phyloP scores from a whole-genome alignment of 164 flowering plant genomes.

The Vitis riparia region DNA sequence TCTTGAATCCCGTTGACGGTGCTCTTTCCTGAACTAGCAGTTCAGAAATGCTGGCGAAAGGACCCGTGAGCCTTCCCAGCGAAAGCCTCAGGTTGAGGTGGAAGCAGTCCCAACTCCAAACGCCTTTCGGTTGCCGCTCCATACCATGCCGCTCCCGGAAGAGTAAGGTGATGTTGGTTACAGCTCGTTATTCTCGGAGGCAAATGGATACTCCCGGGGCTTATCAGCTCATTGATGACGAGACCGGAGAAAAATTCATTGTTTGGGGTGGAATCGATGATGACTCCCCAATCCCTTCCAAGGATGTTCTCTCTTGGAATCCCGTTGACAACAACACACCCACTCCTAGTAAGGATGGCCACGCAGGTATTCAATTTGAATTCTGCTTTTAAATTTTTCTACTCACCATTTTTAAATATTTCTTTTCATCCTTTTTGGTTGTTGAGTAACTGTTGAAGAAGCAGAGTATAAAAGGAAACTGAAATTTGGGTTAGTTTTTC shows the following conservation, averaged over 20 bases:
- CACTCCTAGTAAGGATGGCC: neutral
- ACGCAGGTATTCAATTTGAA: conserved; percentile 5
- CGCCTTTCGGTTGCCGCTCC: too few species aligned
- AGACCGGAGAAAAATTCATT: conserved; percentile 46
- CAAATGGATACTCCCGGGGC: conserved; percentile 51
- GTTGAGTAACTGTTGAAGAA: too few species aligned
- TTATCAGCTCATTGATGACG: conserved; percentile 51
- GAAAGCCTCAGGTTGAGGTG: too few species aligned
- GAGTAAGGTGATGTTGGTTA: too few species aligned
- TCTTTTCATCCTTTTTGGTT: too few species aligned
- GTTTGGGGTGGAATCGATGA: conserved; percentile 52
- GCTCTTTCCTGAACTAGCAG: too few species aligned
- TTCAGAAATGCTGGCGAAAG: too few species aligned
- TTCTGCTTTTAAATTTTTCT: neutral
- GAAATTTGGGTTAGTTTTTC: neutral
- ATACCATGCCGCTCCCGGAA: too few species aligned
- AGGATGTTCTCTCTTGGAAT: conserved; percentile 48
- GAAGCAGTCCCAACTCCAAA: too few species aligned
- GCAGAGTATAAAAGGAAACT: neutral
- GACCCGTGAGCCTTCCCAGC: too few species aligned
- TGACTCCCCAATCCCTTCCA: conserved; percentile 32
- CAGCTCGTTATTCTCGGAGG: too few species aligned
- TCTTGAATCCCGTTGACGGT: too few species aligned
- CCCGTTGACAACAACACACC: conserved; percentile 13
- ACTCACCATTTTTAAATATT: neutral